phyloP scores from a whole-genome alignment of 2,329 filamentous ascomycete species.

The Aureobasidium sp. region DNA sequence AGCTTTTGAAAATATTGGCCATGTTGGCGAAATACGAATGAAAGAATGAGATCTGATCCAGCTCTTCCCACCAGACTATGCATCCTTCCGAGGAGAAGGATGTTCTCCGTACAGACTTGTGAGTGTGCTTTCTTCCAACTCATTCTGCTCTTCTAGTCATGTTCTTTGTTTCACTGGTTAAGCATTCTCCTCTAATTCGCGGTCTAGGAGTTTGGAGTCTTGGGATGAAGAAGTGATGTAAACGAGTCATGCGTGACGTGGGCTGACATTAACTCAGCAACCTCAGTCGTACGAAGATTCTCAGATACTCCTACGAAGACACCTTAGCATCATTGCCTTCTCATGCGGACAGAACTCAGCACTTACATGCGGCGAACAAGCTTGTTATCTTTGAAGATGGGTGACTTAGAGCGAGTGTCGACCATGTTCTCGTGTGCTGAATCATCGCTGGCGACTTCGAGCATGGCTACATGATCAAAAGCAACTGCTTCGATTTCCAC shows the following conservation, averaged over 20 bases:
- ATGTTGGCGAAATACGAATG: background rate
- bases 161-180: too few species aligned
- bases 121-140: background rate
- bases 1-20: background rate
- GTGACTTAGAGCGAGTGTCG: too few species aligned
- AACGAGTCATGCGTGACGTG: background rate
- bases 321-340: background rate
- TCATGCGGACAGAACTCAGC: background rate
- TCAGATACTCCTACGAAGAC: background rate
- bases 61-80: background rate
- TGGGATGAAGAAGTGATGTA: background rate
- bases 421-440: too few species aligned
- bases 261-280: background rate
- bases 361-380: background rate
- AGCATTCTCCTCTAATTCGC: background rate
- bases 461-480: too few species aligned
- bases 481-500: background rate
- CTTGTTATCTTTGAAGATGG: too few species aligned
- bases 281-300: background rate
- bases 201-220: background rate
- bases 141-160: background rate
- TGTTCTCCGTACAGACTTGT: background rate
- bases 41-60: background rate
- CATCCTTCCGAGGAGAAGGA: background rate
- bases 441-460: too few species aligned